Percentiles rank a stretch among this genome's conserved stretches.
These are phyloP conservation scores for Acer negundo DNA, from an alignment of 345 rosid species.

Conservation along the genomic window DNA sequence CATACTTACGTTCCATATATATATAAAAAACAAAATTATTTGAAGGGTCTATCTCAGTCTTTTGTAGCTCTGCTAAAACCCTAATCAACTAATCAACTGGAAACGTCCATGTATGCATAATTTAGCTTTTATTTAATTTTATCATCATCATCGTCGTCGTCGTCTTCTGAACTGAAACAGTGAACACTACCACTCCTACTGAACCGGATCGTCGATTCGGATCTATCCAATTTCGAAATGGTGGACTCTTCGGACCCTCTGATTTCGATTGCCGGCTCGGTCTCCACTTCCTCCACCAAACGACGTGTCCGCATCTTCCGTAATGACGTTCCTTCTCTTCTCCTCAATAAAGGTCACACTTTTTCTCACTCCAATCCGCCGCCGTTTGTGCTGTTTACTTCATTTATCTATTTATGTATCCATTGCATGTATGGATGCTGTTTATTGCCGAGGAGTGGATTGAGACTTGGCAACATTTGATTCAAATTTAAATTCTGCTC, in stretches of 20 bases:
- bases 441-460: neutral
- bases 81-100: conserved; percentile 13
- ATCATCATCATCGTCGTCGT: neutral
- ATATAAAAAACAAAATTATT: neutral
- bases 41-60: neutral
- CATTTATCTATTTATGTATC: neutral
- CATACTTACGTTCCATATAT: too few species aligned
- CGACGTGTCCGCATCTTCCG: conserved; percentile 69
- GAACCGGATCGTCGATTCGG: conserved; percentile 23
- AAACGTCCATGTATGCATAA: neutral
- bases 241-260: conserved; percentile 58
- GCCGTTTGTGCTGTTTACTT: neutral
- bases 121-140: neutral
- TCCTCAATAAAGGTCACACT: conserved; percentile 43
- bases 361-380: neutral
- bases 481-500: neutral
- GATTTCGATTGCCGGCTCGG: conserved; percentile 50
- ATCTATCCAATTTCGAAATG: conserved; percentile 43
- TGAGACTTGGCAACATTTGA: neutral
- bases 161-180: too few species aligned
- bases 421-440: neutral
- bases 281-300: conserved; percentile 69
- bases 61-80: conserved; percentile 1
- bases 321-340: conserved; percentile 54
- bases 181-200: neutral